Conservation (phyloP, 305 asterid genomes). For the Solanum chacoense region DNA sequence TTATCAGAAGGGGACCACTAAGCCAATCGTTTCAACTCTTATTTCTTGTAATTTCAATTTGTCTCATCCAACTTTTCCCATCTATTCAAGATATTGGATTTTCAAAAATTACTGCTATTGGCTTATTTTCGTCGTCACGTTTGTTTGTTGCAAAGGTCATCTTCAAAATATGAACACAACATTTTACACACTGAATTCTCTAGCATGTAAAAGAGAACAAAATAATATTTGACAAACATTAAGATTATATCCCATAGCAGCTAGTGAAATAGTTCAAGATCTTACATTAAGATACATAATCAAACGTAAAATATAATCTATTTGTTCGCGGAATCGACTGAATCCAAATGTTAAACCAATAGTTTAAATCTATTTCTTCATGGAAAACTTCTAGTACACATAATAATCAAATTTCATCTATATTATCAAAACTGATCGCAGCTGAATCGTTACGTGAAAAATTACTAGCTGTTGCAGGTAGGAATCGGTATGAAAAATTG, state of each 20-base stretch:
- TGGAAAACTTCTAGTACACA: not conserved
- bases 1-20: not conserved
- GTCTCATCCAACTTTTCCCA: not conserved
- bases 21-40: not conserved
- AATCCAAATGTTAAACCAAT: not conserved
- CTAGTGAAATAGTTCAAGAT: not conserved
- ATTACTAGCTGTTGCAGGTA: not conserved
- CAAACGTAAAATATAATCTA: not conserved
- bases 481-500: not conserved
- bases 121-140: not conserved
- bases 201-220: not conserved
- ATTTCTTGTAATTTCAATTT: not conserved
- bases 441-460: not conserved
- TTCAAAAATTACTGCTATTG: not conserved
- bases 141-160: not conserved
- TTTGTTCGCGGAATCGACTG: not conserved
- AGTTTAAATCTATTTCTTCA: not conserved
- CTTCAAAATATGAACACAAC: not conserved
- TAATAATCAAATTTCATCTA: not conserved
- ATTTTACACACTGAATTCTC: not conserved
- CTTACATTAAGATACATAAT: not conserved
- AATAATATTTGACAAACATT: not conserved
- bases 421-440: not conserved
- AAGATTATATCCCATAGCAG: not conserved
- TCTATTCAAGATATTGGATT: not conserved